Evolutionary conservation across 495 filamentous ascomycete species (phyloP).

Genomic region (Aspergillus haitiensis): DNA sequence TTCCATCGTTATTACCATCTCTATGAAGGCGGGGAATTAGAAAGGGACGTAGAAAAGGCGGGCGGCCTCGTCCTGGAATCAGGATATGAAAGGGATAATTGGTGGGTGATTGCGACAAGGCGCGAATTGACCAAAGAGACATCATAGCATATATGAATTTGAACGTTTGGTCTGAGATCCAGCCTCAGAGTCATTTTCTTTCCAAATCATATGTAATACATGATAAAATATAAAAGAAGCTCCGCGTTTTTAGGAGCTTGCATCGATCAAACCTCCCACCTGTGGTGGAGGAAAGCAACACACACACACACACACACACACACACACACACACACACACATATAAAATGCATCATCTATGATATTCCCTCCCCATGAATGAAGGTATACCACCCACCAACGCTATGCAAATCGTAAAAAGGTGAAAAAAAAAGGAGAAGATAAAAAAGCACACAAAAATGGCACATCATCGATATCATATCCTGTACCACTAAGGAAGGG

Average conservation of each 20-base stretch:
- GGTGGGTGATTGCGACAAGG: constrained; percentile 74
- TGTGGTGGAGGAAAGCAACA: constrained; percentile 19
- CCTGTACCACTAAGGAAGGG: constrained; percentile 35
- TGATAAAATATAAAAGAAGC: constrained; percentile 16
- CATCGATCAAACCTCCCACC: constrained; percentile 11
- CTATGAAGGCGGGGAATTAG: constrained; percentile 83
- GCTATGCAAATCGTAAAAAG: constrained; percentile 51
- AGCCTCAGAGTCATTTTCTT: constrained; percentile 33
- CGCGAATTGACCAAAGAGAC: constrained; percentile 23
- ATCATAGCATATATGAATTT: constrained; percentile 15
- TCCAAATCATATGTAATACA: constrained; percentile 10
- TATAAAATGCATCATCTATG: constrained; percentile 34
- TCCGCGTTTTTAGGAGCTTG: constrained; percentile 11
- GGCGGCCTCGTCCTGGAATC: constrained; percentile 74
- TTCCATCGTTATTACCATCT: constrained; percentile 96
- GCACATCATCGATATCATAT: constrained; percentile 28
- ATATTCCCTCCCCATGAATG: constrained; percentile 34
- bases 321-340: constrained; percentile 17
- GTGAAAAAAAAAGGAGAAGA: constrained; percentile 23
- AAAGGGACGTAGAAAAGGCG: constrained; percentile 71
- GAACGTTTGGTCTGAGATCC: constrained; percentile 33
- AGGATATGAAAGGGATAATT: constrained; percentile 97
- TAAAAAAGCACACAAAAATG: constrained; percentile 7
- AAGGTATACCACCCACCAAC: constrained; percentile 46
- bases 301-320: constrained; percentile 14